Evolutionary conservation across 2,329 filamentous ascomycete genomes (phyloP), one percentile per base, ranked within the genome.

Genomic region (Trichoderma oligosporum): DNA sequence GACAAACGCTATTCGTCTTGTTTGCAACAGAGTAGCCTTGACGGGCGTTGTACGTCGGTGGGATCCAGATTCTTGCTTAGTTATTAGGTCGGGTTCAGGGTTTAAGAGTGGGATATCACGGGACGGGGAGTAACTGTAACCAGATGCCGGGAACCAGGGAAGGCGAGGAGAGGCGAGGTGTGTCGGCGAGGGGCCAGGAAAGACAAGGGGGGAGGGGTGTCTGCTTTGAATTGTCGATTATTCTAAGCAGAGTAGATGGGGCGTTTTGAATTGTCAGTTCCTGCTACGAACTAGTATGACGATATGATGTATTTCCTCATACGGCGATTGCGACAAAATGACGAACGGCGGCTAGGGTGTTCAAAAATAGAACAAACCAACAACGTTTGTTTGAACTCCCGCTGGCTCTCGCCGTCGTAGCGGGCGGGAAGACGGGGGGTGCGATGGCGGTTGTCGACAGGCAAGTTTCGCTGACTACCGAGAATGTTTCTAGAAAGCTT

Each of bases 351-450:
- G 14, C 53, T 7, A 12, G 45, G 51, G 29, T 33, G 20, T 20
- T 39, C 53, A 42, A 42, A 56, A 56, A 56, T 48, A 56, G 53
- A 42, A 56, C 27, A 39, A 48, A 31, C 36, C 44, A 41, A 42
- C 25, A 18, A 14, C 42, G 35, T 48, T 56, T 56, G 53, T 48
- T 56, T 56, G 53, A 48, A 5, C 25, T 14, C 18, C 20, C 25
- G 16, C 22, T 27, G 42, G 9, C 12, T 25, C 35, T 41, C 11
- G 24, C 27, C 27, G 27, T 20, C 6, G 27, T 18, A 47, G 45
- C 33, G 48, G 46, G 54, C 16, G 47, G 9, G 18, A 33, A 36
- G 35, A 57, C 45, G 18, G 54, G 36, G 35, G 29, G n/a, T 35
- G n/a, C 36, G 44, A 18, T 25, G 18, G 44, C 42, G 44, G 53